A percentile compares a stretch with the other conserved stretches of the same genome.
These are phyloP conservation scores for Asterophora lycoperdoides DNA, from an alignment of 768 basidiomycete species.

Conservation along the genomic window DNA sequence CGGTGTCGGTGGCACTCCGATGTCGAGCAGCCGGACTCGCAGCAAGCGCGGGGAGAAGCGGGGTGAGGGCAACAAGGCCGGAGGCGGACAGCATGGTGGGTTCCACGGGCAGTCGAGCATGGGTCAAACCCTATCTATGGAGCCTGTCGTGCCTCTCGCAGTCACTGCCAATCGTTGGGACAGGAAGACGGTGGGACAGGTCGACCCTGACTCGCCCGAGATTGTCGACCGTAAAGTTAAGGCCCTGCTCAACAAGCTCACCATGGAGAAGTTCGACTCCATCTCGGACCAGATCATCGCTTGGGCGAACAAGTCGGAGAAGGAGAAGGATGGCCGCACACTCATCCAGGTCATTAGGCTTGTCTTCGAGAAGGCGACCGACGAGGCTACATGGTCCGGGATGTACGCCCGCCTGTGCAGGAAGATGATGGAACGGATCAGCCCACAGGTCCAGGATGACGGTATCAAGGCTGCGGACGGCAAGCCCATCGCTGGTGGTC, in stretches of 20 bases:
- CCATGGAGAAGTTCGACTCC: conserved; percentile 94
- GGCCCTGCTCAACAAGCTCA: conserved; percentile 88
- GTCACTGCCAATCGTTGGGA: conserved; percentile 83
- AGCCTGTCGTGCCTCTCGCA: conserved; percentile 76
- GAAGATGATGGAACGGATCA: conserved; percentile 94
- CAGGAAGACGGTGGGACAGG: conserved; percentile 38
- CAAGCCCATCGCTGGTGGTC: conserved; percentile 88
- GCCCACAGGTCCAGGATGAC: conserved; percentile 82
- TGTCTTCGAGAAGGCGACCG: conserved; percentile 96
- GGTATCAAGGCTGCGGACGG: conserved; percentile 77
- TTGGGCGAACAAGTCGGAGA: conserved; percentile 92
- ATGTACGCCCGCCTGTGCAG: conserved; percentile 96
- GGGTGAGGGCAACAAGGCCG: conserved; percentile 45
- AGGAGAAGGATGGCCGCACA: conserved; percentile 90
- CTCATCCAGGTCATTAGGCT: conserved; percentile 95
- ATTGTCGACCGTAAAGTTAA: conserved; percentile 93
- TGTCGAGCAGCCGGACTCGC: conserved; percentile 57
- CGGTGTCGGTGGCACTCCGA: conserved; percentile 46
- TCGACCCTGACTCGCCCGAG: conserved; percentile 71
- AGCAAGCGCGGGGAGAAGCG: conserved; percentile 85
- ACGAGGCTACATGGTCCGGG: conserved; percentile 92
- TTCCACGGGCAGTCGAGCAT: conserved; percentile 28
- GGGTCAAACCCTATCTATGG: conserved; percentile 33
- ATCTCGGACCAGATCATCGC: conserved; percentile 93
- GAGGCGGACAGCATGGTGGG: conserved; percentile 36